Conservation (phyloP, 305 asterid species). For the Plantago coronopus region DNA sequence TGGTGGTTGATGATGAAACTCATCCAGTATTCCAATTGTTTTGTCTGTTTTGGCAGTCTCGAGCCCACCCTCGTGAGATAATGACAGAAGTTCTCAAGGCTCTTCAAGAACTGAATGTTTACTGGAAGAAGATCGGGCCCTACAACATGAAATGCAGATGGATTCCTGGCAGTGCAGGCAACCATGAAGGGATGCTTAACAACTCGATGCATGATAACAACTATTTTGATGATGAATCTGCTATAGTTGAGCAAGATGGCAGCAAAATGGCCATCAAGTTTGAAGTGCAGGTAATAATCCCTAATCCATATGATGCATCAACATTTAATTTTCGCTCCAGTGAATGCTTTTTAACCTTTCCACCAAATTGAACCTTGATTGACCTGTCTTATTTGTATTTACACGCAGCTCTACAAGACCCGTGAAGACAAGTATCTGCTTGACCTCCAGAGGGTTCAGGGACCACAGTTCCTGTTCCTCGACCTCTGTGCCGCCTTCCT, state of each 20-base stretch:
- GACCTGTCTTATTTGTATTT: conserved; percentile 11
- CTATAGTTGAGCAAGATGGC: conserved; percentile 51
- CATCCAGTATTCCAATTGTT: conserved; percentile 1
- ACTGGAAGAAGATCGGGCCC: conserved; percentile 87
- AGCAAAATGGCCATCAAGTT: conserved; percentile 61
- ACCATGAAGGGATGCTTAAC: conserved; percentile 40
- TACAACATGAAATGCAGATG: conserved; percentile 96
- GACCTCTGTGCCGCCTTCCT: conserved; percentile 59
- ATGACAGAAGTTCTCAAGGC: conserved; percentile 95
- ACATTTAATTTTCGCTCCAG: too few relatives aligned
- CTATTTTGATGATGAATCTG: conserved; percentile 57
- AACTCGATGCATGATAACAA: conserved; percentile 43
- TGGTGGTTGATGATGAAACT: conserved; percentile 9
- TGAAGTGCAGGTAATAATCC: conserved; percentile 73
- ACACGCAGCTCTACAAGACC: conserved; percentile 81
- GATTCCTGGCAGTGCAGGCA: conserved; percentile 50
- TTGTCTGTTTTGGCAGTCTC: conserved; percentile 50
- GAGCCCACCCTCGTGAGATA: conserved; percentile 91
- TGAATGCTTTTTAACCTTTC: too few relatives aligned
- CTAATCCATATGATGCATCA: background rate
- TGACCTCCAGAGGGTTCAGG: conserved; percentile 87
- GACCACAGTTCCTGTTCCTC: conserved; percentile 77
- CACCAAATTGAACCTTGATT: background rate
- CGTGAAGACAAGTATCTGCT: conserved; percentile 84
- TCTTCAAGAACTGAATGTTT: conserved; percentile 69